Evolutionary conservation across 106 monocot genomes (phyloP).

Genomic region (Triglochin maritima): DNA sequence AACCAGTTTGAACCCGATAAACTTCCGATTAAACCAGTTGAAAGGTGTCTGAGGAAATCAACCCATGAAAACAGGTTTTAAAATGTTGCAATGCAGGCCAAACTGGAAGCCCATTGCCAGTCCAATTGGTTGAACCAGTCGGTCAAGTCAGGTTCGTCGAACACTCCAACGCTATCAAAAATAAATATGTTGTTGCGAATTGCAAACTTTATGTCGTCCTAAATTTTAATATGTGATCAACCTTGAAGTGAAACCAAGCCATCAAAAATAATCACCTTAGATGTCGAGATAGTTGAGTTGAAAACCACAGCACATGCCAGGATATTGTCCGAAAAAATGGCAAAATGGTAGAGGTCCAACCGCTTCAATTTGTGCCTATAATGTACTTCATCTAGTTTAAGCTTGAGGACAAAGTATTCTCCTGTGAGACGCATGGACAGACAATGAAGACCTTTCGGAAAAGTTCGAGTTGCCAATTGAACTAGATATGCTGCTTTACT

Average conservation of each 20-base stretch:
- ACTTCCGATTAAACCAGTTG: no score
- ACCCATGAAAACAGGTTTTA: no score
- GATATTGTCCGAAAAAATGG: slow-evolving; percentile 81
- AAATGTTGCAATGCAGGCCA: no score
- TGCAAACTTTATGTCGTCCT: no score
- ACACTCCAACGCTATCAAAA: no score
- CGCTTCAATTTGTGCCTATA: slow-evolving; percentile 24
- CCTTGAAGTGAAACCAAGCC: background rate
- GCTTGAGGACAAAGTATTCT: slow-evolving; percentile 48
- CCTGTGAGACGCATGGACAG: slow-evolving; percentile 74
- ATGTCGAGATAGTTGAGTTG: slow-evolving; percentile 57
- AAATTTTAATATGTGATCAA: no score
- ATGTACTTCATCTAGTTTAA: slow-evolving; percentile 27
- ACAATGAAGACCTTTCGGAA: slow-evolving; percentile 92
- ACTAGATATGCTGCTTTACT: slow-evolving; percentile 59
- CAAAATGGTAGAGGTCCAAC: slow-evolving; percentile 64
- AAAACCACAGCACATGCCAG: slow-evolving; percentile 79
- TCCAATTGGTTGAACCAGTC: no score
- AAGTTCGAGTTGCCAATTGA: slow-evolving; percentile 56
- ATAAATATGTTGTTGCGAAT: no score
- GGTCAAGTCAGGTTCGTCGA: no score
- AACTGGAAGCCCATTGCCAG: no score
- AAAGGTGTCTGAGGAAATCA: no score
- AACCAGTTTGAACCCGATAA: no score
- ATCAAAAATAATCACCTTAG: slow-evolving; percentile 32